Base-by-base conservation (phyloP, 2,329 filamentous ascomycete genomes). In the Zymoseptoria passerinii region DNA sequence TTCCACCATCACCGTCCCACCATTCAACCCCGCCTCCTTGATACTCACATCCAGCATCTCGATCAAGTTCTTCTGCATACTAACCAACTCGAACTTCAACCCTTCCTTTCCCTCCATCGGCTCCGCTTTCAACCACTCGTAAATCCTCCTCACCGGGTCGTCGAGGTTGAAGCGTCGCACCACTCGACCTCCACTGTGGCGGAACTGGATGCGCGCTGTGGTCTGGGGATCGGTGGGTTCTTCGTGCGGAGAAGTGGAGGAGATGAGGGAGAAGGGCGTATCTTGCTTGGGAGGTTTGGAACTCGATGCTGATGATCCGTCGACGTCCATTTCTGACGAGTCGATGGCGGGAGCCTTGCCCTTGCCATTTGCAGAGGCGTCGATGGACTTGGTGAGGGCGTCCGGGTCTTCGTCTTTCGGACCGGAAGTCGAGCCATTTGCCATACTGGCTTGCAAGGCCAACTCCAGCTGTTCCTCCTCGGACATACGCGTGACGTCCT, bases 381-480 rank as follows among this genome's bases (percentile, higher is more conserved):
- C 58, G 1, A 58, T 44, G 1, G 64, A 54, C 70, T 89, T 89
- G 1, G 94, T 97, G 54, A 96, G 79, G 35, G 89, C 86, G 73
- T 99, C 94, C 0, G 92, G 92, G 66, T 97, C 92, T 59, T 86
- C 81, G 7, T 88, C 78, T 65, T 83, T 86, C 0, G 82, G 67
- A 68, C 58, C 71, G 19, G 61, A 54, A 18, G 72, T 75, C 40
- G 75, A 77, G 29, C 80, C 73, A 55, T 76, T 82, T 13, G 84
- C 86, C 51, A 97, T 77, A 70, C 92, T 96, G 75, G 95, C 94
- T 72, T 92, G 85, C 70, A 99, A 74, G 0, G 94, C 94, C 82
- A 96, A 86, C 73, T 96, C 88, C 66, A 99, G 78, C 91, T 96
- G 95, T 76, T 99, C 92, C 53, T 97, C 92, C 71, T 99, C 94